Conservation (phyloP, 805 yeast species). For the Starmerella davenportii region DNA sequence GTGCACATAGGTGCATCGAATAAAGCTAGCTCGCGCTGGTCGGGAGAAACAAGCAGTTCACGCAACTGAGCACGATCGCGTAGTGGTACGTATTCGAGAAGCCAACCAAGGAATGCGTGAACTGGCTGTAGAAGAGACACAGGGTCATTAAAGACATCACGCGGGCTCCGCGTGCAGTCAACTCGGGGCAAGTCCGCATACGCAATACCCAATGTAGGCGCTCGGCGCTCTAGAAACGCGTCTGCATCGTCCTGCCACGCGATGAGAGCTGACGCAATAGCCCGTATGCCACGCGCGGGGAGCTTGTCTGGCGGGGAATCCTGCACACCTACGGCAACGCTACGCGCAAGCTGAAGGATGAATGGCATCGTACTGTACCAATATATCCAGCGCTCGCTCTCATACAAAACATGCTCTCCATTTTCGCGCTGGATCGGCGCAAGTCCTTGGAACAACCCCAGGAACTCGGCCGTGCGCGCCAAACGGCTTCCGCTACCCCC, state of each 20-base stretch:
- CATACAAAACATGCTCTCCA: constrained; percentile 74
- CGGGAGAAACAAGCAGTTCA: constrained; percentile 8
- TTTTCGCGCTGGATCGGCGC: constrained; percentile 61
- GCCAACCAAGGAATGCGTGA: constrained; percentile 54
- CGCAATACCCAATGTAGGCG: too few relatives aligned
- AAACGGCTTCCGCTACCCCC: constrained; percentile 31
- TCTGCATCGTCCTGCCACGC: constrained; percentile 2
- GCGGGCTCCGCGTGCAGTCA: constrained; percentile 21
- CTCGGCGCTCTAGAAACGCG: background rate
- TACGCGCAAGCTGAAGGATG: constrained; percentile 33
- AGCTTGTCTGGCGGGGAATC: too few relatives aligned
- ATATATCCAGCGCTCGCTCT: constrained; percentile 62
- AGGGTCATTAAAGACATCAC: constrained; percentile 29
- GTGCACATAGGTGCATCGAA: constrained; percentile 67
- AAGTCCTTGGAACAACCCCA: constrained; percentile 57
- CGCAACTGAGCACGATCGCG: constrained; percentile 15
- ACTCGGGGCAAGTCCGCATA: too few relatives aligned
- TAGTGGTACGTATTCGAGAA: constrained; percentile 35
- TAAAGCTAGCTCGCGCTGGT: constrained; percentile 19
- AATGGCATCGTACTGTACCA: constrained; percentile 54
- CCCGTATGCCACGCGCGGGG: background rate
- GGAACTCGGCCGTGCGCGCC: constrained; percentile 43
- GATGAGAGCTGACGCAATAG: constrained; percentile 1
- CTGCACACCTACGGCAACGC: constrained; percentile 22
- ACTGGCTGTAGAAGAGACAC: constrained; percentile 68